These are phyloP conservation scores for Globisporangium okanoganense DNA, from an alignment of 352 stramenopile genomes.

Conservation along the genomic window DNA sequence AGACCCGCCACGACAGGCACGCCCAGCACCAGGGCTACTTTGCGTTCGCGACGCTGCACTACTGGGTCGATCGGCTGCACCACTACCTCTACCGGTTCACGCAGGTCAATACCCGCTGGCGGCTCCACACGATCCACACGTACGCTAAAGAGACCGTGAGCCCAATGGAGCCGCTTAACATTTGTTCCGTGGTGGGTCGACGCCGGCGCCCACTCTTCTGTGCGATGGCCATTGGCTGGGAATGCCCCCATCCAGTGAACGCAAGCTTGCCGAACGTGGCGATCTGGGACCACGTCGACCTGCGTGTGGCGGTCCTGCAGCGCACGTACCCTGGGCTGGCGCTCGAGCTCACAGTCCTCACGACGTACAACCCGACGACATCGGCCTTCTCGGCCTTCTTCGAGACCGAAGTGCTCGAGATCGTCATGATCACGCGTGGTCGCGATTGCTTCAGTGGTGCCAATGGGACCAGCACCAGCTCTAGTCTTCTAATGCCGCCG, in stretches of 20 bases:
- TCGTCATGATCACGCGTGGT: conserved; percentile 25
- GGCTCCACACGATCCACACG: conserved; percentile 13
- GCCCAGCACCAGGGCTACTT: conserved; percentile 7
- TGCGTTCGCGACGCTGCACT: conserved; percentile 15
- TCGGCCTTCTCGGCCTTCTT: conserved; percentile 14
- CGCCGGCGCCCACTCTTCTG: conserved; percentile 13
- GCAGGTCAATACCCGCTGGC: conserved; percentile 18
- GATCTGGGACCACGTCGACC: conserved; percentile 21
- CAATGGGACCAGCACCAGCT: not conserved
- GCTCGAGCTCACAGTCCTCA: conserved; percentile 18
- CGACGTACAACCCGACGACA: conserved; percentile 13
- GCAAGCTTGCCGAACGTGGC: conserved; percentile 6
- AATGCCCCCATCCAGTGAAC: conserved; percentile 5
- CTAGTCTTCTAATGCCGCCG: not conserved
- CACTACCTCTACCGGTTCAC: conserved; percentile 18
- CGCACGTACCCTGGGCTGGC: conserved; percentile 12
- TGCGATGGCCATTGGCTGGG: conserved; percentile 14
- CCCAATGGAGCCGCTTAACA: conserved; percentile 7
- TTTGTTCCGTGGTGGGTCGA: conserved; percentile 13
- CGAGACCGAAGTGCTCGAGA: conserved; percentile 19
- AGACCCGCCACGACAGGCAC: not conserved
- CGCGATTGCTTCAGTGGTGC: not conserved
- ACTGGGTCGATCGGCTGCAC: conserved; percentile 37
- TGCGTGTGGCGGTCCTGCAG: conserved; percentile 11
- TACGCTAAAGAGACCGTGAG: conserved; percentile 8